phyloP scores from a whole-genome alignment of 305 asterid genomes.

The Fraxinus velutina region DNA sequence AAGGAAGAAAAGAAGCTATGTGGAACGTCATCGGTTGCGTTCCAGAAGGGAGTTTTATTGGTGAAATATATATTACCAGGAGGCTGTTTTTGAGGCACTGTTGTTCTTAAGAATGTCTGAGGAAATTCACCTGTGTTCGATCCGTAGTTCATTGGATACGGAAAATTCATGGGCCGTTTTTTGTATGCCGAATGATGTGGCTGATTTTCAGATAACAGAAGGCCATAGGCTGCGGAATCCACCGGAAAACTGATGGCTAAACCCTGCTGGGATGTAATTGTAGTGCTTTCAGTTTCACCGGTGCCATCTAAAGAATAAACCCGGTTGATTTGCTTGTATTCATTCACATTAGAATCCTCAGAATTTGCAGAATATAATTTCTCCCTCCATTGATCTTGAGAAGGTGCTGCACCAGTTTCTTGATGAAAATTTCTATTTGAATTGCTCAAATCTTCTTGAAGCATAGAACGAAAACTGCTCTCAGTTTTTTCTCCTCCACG shows the following conservation, averaged over 20 bases:
- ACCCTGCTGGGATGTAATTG: constrained; percentile 43
- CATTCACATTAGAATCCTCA: constrained; percentile 41
- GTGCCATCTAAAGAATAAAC: constrained; percentile 51
- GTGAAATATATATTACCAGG: constrained; percentile 54
- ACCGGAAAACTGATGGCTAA: constrained; percentile 42
- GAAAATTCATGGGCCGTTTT: constrained; percentile 36
- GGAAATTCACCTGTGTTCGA: constrained; percentile 41
- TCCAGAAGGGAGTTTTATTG: constrained; percentile 79
- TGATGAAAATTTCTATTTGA: constrained; percentile 37
- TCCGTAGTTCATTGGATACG: constrained; percentile 38
- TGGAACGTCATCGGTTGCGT: constrained; percentile 49
- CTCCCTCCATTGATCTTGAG: constrained; percentile 60
- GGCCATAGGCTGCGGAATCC: constrained; percentile 50
- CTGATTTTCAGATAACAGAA: constrained; percentile 50
- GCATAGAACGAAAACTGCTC: constrained; percentile 23
- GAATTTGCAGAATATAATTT: constrained; percentile 46
- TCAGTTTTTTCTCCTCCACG: constrained; percentile 54
- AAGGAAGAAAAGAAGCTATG: constrained; percentile 56
- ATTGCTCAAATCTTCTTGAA: constrained; percentile 48
- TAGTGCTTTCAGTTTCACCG: constrained; percentile 43
- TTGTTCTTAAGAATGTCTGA: constrained; percentile 42
- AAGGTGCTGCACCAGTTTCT: constrained; percentile 29
- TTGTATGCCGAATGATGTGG: constrained; percentile 26
- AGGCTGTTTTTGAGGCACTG: constrained; percentile 46
- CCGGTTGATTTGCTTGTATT: constrained; percentile 48